Base-by-base conservation (phyloP, 2,329 filamentous ascomycete genomes). In the Alternaria gansuensis region DNA sequence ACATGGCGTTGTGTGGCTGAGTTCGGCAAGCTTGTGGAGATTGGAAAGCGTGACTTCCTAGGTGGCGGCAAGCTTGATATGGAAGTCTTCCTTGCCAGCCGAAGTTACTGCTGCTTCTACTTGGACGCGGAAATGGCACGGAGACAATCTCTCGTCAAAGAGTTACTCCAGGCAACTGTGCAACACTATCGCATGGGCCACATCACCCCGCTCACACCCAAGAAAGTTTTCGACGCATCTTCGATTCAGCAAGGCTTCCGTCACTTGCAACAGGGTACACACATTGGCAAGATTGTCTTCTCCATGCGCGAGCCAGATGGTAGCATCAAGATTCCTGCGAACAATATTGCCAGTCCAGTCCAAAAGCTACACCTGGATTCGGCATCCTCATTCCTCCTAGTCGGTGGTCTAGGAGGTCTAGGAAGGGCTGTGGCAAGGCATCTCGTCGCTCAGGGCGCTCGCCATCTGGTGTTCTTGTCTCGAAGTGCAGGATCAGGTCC, bases 1-100 rank as follows among this genome's bases (percentile, higher is more conserved):
- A 79, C 76, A 0, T 70, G 63, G 66, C 57, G 74, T 4, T 82
- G 79, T 40, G 70, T 84, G 0, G 82, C 82, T 0, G 14, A 63
- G 13, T 57, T 37, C 4, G 71, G 71, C 2, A 53, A 23, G 0
- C 49, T 72, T 37, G 51, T 74, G 3, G 70, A 74, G 23, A 58
- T 74, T 21, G 67, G 67, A 1, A 72, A 57, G 10, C 29, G 51
- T 1, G 68, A 72, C 26, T 17, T 65, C 5, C 3, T 54, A 0
- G 57, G 51, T 3, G 24, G 40, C 2, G 54, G 29, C 2, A 57
- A 48, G 3, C 45, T 71, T 2, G 54, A 49, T 13, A 60, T 72
- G 60, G 45, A 55, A 14, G 11, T 48, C 2, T 70, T 70, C 24
- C 6, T 26, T 8, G 29, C 10, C 11, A 58, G 51, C 31, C 33